Evolutionary conservation across 2,329 filamentous ascomycete species (phyloP).

Genomic region (Diaporthe sp.): DNA sequence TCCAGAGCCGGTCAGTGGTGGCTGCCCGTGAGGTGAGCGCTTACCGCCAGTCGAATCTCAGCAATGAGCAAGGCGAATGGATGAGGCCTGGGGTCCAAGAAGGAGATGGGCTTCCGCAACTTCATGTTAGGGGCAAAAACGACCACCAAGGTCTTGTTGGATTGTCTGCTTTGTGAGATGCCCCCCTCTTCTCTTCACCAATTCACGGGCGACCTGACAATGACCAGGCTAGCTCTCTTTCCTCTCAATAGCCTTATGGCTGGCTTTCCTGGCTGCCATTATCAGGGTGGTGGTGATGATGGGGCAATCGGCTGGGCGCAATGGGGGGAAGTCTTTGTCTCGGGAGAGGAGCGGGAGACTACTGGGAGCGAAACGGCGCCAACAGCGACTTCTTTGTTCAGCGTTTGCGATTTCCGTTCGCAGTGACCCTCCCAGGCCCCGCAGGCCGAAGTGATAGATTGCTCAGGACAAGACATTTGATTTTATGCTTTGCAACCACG

Average conservation of each 20-base stretch:
- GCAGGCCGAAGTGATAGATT: constrained; percentile 35
- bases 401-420: constrained; percentile 50
- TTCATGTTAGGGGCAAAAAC: constrained; percentile 40
- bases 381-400: constrained; percentile 46
- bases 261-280: constrained; percentile 37
- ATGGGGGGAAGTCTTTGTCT: constrained; percentile 48
- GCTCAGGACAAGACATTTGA: constrained; percentile 24
- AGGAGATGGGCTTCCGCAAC: constrained; percentile 31
- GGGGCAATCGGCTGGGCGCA: constrained; percentile 34
- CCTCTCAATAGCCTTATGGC: constrained; percentile 44
- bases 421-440: constrained; percentile 35
- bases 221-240: constrained; percentile 39
- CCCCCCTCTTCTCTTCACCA: constrained; percentile 29
- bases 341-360: constrained; percentile 59
- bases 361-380: constrained; percentile 46
- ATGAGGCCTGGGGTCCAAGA: constrained; percentile 34
- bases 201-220: constrained; percentile 42
- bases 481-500: constrained; percentile 36
- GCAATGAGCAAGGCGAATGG: constrained; percentile 27
- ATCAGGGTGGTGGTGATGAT: constrained; percentile 37
- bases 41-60: constrained; percentile 34
- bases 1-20: constrained; percentile 28
- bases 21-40: constrained; percentile 32
- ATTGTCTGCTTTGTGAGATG: constrained; percentile 49
- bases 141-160: constrained; percentile 43